Conservation (phyloP, 2,329 filamentous ascomycete genomes). For the Neurospora sp. region DNA sequence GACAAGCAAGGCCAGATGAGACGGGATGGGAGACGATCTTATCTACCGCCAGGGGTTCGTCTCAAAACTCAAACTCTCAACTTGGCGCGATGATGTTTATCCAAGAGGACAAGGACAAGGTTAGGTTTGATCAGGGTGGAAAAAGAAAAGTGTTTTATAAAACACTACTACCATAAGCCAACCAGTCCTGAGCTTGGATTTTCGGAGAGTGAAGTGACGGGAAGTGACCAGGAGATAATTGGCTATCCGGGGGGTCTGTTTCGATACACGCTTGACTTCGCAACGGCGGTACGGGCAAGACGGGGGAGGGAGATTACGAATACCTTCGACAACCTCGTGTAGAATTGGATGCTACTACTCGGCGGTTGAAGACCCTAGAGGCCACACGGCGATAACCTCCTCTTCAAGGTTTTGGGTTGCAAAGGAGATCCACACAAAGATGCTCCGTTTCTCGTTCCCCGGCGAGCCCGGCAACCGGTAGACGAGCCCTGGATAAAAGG, state of each 20-base stretch:
- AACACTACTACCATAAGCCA: background rate
- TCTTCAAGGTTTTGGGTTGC: background rate
- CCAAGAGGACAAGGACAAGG: background rate
- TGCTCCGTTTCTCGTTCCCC: background rate
- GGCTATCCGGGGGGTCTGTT: conserved; percentile 3
- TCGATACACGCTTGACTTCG: background rate
- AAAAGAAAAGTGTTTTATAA: background rate
- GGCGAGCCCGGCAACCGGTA: background rate
- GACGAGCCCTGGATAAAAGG: background rate
- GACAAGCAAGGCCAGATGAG: background rate
- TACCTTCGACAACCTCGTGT: background rate
- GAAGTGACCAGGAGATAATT: background rate
- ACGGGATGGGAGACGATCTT: background rate
- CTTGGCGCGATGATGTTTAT: background rate
- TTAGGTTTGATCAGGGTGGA: background rate
- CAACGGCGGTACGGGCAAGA: background rate
- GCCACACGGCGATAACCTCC: background rate
- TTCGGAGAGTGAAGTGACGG: background rate
- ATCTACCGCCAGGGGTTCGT: background rate
- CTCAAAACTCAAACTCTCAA: background rate
- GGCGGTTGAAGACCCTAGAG: background rate
- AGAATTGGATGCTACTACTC: background rate
- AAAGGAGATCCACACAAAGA: background rate
- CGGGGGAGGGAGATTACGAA: background rate
- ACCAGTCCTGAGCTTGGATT: background rate